phyloP scores from a whole-genome alignment of 768 basidiomycete species.

The Tylopilus rubrobrunneus region DNA sequence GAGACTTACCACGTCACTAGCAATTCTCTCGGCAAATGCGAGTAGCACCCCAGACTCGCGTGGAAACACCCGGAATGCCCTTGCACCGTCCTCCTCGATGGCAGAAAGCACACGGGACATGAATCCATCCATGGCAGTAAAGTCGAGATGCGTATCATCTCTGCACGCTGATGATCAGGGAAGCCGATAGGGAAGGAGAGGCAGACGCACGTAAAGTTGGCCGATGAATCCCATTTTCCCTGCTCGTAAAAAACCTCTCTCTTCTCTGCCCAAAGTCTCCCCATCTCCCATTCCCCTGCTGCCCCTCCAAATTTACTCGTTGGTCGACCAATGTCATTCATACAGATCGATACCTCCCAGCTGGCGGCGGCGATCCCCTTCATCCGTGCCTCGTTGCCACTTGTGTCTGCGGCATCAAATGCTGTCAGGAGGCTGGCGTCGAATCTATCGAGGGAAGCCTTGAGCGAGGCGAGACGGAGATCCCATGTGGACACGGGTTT shows the following conservation, averaged over 20 bases:
- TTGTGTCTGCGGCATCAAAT: slow-evolving; percentile 82
- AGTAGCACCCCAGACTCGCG: slow-evolving; percentile 71
- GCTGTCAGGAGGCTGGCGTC: slow-evolving; percentile 81
- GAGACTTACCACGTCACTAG: slow-evolving; percentile 71
- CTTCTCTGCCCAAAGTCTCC: slow-evolving; percentile 94
- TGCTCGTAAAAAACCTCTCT: slow-evolving; percentile 90
- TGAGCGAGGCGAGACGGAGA: slow-evolving; percentile 57
- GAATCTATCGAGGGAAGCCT: slow-evolving; percentile 82
- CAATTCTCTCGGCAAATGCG: slow-evolving; percentile 79
- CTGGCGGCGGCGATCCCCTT: slow-evolving; percentile 59
- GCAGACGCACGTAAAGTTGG: slow-evolving; percentile 70
- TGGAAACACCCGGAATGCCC: slow-evolving; percentile 87
- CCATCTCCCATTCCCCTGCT: slow-evolving; percentile 78
- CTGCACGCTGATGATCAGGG: slow-evolving; percentile 27
- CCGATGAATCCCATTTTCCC: slow-evolving; percentile 71
- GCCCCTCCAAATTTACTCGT: neutral
- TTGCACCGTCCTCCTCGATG: slow-evolving; percentile 69
- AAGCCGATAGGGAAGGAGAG: neutral
- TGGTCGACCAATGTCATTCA: neutral
- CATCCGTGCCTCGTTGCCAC: slow-evolving; percentile 73
- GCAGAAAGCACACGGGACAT: slow-evolving; percentile 65
- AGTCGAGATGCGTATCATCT: slow-evolving; percentile 63
- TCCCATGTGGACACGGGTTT: slow-evolving; percentile 72
- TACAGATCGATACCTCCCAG: slow-evolving; percentile 1
- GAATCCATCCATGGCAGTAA: slow-evolving; percentile 92